Conservation (phyloP, 345 rosid genomes). For the Microthlaspi erraticum region DNA sequence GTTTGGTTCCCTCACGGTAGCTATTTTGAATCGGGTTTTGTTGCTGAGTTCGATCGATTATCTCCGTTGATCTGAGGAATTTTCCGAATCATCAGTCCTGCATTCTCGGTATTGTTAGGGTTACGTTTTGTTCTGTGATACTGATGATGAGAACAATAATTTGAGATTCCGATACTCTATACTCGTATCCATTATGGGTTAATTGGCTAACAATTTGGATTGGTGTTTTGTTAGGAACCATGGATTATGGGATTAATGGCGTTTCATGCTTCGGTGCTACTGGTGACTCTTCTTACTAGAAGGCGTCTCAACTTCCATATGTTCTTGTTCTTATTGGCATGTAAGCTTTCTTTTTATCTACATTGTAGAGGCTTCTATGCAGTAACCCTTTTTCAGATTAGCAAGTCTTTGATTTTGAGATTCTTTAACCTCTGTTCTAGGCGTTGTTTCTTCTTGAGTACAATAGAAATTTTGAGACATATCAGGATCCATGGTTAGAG, state of each 20-base stretch:
- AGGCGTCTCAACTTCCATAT: conserved; percentile 81
- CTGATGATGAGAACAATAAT: too few species aligned
- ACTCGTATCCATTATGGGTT: too few species aligned
- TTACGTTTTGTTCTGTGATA: not conserved
- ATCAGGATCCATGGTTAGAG: conserved; percentile 3
- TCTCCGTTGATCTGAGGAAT: not conserved
- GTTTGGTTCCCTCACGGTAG: not conserved
- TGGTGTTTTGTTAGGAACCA: conserved; percentile 62
- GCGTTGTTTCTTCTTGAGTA: not conserved
- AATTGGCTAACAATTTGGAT: not conserved
- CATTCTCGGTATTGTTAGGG: not conserved
- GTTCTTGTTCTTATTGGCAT: conserved; percentile 73
- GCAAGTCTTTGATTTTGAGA: too few species aligned
- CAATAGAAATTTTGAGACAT: not conserved
- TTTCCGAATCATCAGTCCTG: not conserved
- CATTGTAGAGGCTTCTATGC: not conserved
- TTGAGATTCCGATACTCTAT: too few species aligned
- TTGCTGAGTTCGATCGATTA: not conserved
- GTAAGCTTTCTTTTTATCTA: conserved; percentile 53
- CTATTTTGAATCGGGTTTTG: not conserved
- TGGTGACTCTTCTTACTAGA: conserved; percentile 61
- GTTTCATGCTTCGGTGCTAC: conserved; percentile 64
- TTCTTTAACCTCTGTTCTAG: not conserved
- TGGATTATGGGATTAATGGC: conserved; percentile 73
- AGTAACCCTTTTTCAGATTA: too few species aligned